Evolutionary conservation across 306 rosid species (phyloP).

Genomic region (Lagenaria siceraria): DNA sequence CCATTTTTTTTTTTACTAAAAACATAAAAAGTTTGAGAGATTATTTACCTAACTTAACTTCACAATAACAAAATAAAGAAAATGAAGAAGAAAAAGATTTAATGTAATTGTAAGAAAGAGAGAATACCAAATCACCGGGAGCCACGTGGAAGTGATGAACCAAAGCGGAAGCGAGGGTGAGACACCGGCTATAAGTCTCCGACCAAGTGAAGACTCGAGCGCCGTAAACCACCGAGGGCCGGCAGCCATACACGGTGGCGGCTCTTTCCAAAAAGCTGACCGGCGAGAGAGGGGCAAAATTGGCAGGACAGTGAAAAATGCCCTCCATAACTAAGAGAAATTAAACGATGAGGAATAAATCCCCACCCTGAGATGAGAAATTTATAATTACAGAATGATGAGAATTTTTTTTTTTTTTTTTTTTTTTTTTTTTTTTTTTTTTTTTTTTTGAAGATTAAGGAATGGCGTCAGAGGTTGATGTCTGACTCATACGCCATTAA

Average conservation of each 20-base stretch:
- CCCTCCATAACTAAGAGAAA: background rate
- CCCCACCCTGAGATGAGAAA: background rate
- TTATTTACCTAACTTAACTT: no score
- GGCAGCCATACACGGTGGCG: conserved; percentile 24
- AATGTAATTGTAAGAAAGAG: background rate
- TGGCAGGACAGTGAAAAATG: conserved; percentile 20
- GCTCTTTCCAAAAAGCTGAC: conserved; percentile 45
- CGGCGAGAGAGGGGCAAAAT: conserved; percentile 40
- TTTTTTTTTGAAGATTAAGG: background rate
- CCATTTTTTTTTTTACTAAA: no score
- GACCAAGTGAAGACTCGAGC: conserved; percentile 34
- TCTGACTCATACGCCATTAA: background rate
- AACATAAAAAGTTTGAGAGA: no score
- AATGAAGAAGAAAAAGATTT: background rate
- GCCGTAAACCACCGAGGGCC: conserved; percentile 31
- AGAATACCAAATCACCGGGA: conserved; percentile 31
- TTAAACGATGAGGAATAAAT: background rate
- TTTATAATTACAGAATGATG: background rate
- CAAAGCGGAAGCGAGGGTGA: conserved; percentile 48
- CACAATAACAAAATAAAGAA: background rate
- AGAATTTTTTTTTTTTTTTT: background rate
- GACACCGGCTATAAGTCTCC: conserved; percentile 44
- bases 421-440: background rate
- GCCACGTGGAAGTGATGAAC: conserved; percentile 36
- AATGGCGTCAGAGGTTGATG: background rate